Evolutionary conservation across 31 red algal genomes (phyloP).

Genomic region (Asparagopsis taxiformis): DNA sequence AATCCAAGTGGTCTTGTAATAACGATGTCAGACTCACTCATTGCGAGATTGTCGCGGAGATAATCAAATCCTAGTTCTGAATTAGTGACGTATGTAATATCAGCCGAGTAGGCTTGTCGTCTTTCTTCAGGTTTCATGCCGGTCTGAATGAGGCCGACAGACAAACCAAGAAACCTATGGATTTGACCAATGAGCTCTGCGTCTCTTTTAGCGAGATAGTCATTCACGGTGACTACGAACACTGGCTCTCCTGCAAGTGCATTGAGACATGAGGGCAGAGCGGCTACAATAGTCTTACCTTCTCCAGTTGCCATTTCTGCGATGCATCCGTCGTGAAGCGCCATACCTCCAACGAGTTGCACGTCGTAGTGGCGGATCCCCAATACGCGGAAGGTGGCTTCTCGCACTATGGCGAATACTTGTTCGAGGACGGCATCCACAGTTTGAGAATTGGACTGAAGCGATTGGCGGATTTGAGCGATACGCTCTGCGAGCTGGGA

Average conservation of each 20-base stretch:
- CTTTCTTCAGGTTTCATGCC: constrained; percentile 1
- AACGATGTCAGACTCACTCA: constrained; percentile 12
- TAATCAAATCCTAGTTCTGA: constrained; percentile 31
- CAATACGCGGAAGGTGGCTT: not conserved
- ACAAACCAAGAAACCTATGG: constrained; percentile 1
- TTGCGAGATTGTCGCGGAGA: constrained; percentile 19
- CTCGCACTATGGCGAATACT: constrained; percentile 8
- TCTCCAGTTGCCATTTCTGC: too few relatives aligned
- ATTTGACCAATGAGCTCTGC: not conserved
- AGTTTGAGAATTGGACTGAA: too few relatives aligned
- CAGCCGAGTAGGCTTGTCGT: constrained; percentile 2
- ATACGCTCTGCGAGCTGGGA: too few relatives aligned
- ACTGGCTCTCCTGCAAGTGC: constrained; percentile 9
- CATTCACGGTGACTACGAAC: constrained; percentile 28
- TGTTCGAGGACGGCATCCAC: constrained; percentile 12
- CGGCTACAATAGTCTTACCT: constrained; percentile 17
- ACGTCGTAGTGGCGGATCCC: not conserved
- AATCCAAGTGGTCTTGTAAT: constrained; percentile 9
- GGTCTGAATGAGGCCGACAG: constrained; percentile 14
- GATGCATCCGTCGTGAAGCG: too few relatives aligned
- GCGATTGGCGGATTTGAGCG: too few relatives aligned
- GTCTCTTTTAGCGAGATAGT: constrained; percentile 39
- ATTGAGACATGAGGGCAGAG: constrained; percentile 21
- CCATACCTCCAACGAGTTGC: constrained; percentile 7
- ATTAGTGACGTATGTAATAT: constrained; percentile 26